These are phyloP conservation scores for Plenodomus lindquistii DNA, from an alignment of 2,329 filamentous ascomycete genomes.

Conservation along the genomic window DNA sequence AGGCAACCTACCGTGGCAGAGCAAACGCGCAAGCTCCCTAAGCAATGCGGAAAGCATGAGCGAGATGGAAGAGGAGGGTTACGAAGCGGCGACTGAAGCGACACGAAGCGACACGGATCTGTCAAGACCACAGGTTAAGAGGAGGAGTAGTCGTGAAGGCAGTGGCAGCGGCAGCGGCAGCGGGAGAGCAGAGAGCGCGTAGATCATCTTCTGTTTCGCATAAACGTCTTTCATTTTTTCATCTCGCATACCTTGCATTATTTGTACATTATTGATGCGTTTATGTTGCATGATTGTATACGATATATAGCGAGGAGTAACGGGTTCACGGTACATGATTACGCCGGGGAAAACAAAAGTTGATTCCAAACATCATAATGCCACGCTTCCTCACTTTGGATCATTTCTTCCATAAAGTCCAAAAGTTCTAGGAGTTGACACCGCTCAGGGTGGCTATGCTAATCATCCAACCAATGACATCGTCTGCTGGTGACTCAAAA, in stretches of 20 bases:
- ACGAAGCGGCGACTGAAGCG: slow-evolving; percentile 10
- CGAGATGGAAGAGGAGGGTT: slow-evolving; percentile 11
- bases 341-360: background rate
- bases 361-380: no score
- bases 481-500: no score
- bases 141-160: slow-evolving; percentile 13
- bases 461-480: no score
- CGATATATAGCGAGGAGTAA: background rate
- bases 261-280: background rate
- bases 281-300: background rate
- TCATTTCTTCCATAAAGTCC: no score
- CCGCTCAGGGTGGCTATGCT: no score
- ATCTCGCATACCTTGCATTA: background rate
- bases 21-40: slow-evolving; percentile 39
- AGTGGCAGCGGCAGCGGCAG: slow-evolving; percentile 12
- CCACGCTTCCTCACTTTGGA: no score
- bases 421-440: no score
- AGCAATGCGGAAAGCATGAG: slow-evolving; percentile 33
- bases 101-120: background rate
- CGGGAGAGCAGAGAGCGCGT: slow-evolving; percentile 20
- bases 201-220: slow-evolving; percentile 6
- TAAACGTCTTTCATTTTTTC: background rate
- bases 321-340: background rate
- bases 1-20: slow-evolving; percentile 26
- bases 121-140: slow-evolving; percentile 3